phyloP scores from a whole-genome alignment of 345 rosid species.

The Balakata baccata region DNA sequence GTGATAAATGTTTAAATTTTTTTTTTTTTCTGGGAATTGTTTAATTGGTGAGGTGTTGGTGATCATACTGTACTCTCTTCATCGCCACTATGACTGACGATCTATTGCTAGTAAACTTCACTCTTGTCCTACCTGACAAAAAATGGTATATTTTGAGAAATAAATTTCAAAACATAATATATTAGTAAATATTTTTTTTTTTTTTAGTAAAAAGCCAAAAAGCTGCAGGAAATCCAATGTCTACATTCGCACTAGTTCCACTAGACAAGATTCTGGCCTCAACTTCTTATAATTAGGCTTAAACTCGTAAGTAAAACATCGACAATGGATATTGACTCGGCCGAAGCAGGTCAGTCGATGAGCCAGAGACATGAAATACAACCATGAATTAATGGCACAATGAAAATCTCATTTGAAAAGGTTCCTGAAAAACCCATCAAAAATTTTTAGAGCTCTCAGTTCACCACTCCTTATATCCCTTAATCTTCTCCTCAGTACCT shows the following conservation, averaged over 20 bases:
- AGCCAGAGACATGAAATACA: background rate
- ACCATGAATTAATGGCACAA: background rate
- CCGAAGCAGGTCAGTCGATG: background rate
- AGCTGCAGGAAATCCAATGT: background rate
- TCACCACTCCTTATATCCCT: constrained; percentile 87
- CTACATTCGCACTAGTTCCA: background rate
- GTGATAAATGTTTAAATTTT: too few species aligned
- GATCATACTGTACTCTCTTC: too few species aligned
- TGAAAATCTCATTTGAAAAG: constrained; percentile 49
- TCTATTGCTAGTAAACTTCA: too few species aligned
- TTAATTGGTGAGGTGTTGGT: too few species aligned
- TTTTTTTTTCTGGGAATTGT: too few species aligned
- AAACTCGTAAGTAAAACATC: background rate
- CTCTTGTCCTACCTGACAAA: too few species aligned
- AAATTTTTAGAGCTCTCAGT: constrained; percentile 67
- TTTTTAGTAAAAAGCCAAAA: too few species aligned
- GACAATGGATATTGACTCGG: background rate
- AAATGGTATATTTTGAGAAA: too few species aligned
- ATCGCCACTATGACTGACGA: too few species aligned
- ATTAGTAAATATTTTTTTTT: too few species aligned
- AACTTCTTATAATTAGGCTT: background rate
- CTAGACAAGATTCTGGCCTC: background rate
- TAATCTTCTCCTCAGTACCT: constrained; percentile 83
- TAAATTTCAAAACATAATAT: too few species aligned
- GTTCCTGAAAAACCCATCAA: constrained; percentile 64